phyloP scores from a whole-genome alignment of 2,329 filamentous ascomycete species.

The Colletotrichum plurivorum region DNA sequence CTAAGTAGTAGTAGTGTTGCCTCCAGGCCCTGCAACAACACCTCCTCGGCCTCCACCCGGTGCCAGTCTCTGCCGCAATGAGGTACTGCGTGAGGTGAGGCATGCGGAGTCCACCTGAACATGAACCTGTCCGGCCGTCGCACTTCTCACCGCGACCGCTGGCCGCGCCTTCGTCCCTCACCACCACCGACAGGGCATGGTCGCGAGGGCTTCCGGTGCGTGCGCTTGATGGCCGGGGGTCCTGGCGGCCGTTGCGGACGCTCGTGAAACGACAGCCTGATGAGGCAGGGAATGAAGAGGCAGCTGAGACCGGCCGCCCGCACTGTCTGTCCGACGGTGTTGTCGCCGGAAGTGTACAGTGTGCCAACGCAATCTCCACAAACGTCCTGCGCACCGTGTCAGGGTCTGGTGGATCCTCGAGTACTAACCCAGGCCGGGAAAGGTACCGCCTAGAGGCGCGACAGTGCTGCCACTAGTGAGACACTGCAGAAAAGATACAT shows the following conservation, averaged over 20 bases:
- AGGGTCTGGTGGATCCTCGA: constrained; percentile 28
- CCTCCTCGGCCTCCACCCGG: constrained; percentile 2
- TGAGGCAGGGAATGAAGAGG: constrained; percentile 33
- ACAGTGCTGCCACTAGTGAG: constrained; percentile 29
- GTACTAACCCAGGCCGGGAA: constrained; percentile 28
- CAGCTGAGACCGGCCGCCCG: constrained; percentile 16
- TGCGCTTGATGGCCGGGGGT: constrained; percentile 30
- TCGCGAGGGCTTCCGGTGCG: constrained; percentile 28
- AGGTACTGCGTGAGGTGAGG: neutral
- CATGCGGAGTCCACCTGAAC: constrained; percentile 1
- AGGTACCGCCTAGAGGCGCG: constrained; percentile 23
- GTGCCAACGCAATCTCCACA: constrained; percentile 21
- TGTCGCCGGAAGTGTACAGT: neutral
- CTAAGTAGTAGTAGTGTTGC: neutral
- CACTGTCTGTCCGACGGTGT: constrained; percentile 11
- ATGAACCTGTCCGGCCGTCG: neutral
- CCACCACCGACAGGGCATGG: constrained; percentile 38
- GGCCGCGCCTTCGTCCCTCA: constrained; percentile 18
- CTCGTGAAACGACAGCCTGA: constrained; percentile 39
- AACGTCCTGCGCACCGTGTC: constrained; percentile 9
- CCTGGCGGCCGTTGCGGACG: constrained; percentile 38
- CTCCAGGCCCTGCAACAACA: constrained; percentile 26
- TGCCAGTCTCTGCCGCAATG: neutral
- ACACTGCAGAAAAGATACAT: constrained; percentile 37
- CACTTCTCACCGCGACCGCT: neutral